phyloP scores from a whole-genome alignment of 1,284 basidiomycete genomes.

The Fistulina hepatica region DNA sequence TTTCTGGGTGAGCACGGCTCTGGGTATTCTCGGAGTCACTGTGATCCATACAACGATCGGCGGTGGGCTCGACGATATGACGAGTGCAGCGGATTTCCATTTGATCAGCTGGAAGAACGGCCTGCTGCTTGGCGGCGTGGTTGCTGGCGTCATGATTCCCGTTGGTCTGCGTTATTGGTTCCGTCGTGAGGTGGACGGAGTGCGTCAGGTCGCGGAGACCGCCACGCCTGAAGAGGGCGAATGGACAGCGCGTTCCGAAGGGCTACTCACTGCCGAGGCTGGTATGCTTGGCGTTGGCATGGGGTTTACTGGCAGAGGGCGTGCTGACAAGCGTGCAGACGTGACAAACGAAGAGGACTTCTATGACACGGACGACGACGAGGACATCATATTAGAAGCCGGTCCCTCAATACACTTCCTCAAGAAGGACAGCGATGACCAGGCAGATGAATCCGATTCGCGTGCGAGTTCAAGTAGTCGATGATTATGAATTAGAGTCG shows the following conservation, averaged over 20 bases:
- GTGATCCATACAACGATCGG: conserved; percentile 97
- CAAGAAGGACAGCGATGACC: conserved; percentile 25
- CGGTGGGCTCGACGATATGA: conserved; percentile 90
- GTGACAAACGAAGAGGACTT: conserved; percentile 12
- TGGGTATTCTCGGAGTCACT: conserved; percentile 85
- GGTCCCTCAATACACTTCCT: conserved; percentile 34
- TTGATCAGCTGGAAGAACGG: conserved; percentile 85
- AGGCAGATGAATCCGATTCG: conserved; percentile 11
- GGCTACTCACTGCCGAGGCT: conserved; percentile 5
- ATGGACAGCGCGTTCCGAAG: conserved; percentile 9
- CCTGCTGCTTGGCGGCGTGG: conserved; percentile 71
- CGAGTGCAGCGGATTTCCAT: conserved; percentile 84
- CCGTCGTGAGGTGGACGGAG: conserved; percentile 40
- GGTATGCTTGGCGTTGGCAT: conserved; percentile 28
- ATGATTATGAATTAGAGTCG: background rate
- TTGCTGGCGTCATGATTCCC: conserved; percentile 85
- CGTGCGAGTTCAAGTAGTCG: no score
- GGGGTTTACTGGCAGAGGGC: conserved; percentile 28
- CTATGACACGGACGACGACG: conserved; percentile 26
- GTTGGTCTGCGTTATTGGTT: conserved; percentile 78
- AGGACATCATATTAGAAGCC: conserved; percentile 56
- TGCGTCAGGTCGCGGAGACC: conserved; percentile 31
- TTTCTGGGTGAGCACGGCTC: conserved; percentile 87
- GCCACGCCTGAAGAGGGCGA: conserved; percentile 24
- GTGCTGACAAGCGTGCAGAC: background rate